Evolutionary conservation across 768 basidiomycete species (phyloP), one percentile per base, ranked within the genome.

Genomic region (Chiua virens): DNA sequence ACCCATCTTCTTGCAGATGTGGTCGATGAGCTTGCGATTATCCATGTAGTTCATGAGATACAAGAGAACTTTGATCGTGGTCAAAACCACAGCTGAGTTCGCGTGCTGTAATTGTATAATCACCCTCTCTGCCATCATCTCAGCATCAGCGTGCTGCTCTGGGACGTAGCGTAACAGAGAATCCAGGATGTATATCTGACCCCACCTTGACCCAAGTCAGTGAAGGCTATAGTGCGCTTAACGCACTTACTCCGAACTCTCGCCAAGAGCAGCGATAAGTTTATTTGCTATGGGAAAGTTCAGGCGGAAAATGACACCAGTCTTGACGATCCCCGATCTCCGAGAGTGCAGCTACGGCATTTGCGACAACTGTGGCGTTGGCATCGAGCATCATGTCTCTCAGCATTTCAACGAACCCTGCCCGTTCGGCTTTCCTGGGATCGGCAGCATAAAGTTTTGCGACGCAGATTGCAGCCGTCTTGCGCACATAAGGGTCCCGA

Each of bases 41-140:
- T 92, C 89, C 90, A 98, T 98, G 71, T 99, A 98, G 70, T 98
- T 99, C 96, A 99, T 98, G 53, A 98, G 75, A 64, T 96, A 98
- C 18, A 98, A 75, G 22, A 98, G 78, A 48, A 90, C 86, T 73
- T 99, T 98, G 79, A 98, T 91, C 14, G 94, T 89, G n/a, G 96
- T 98, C 47, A 99, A 76, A 11, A 98, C 94, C n/a, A 99, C 97
- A 3, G 97, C 97, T 23, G 93, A 95, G 68, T 99, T 99, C n/a
- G 94, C 93, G 66, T 98, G 96, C 64, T 97, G 92, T 23, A 99
- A 75, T 59, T 98, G 89, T 42, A 93, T 80, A 41, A 94, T 84
- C 56, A 99, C 89, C 28, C 96, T 87, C 68, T 99, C 97, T n/a
- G 90, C 93, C 74, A 98, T 86, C 32, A 89, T 75, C 70, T 97